phyloP scores from a whole-genome alignment of 1,284 basidiomycete genomes.

The Ceraceosorus guamensis region DNA sequence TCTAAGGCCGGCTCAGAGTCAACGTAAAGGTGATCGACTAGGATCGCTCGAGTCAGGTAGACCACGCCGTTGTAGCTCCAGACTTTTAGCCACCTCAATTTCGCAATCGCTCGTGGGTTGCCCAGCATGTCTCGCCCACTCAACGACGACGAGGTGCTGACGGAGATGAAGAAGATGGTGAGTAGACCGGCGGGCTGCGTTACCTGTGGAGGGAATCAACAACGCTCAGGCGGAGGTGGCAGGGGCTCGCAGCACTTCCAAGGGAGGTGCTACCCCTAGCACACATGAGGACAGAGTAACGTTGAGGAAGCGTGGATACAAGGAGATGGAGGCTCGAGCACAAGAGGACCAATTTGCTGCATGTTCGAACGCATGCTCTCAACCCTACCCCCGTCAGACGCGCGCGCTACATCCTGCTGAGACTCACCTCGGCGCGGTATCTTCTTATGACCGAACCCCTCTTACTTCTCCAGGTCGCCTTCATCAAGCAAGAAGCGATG shows the following conservation, averaged over 20 bases:
- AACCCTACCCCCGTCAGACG: too few species aligned
- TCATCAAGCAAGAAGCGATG: constrained; percentile 48
- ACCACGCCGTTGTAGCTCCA: too few species aligned
- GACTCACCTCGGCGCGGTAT: background rate
- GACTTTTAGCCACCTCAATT: background rate
- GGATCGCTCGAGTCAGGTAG: too few species aligned
- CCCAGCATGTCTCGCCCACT: constrained; percentile 56
- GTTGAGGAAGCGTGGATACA: too few species aligned
- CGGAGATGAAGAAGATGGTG: constrained; percentile 98
- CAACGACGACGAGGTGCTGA: constrained; percentile 91
- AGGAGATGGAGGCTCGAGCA: too few species aligned
- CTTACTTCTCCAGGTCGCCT: constrained; percentile 27
- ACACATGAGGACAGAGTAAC: too few species aligned
- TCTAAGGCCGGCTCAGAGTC: too few species aligned
- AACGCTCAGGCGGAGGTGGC: background rate
- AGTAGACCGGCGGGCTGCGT: too few species aligned
- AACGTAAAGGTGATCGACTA: too few species aligned
- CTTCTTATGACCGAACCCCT: background rate
- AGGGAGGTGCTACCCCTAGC: constrained; percentile 38
- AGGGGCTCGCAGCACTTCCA: background rate
- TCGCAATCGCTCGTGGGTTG: background rate
- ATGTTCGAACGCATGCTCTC: too few species aligned
- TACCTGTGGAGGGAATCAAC: background rate
- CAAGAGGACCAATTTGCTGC: too few species aligned
- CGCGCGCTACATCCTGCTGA: background rate